phyloP scores from a whole-genome alignment of 108 stramenopile genomes.

The Fragilariopsis cylindrus region DNA sequence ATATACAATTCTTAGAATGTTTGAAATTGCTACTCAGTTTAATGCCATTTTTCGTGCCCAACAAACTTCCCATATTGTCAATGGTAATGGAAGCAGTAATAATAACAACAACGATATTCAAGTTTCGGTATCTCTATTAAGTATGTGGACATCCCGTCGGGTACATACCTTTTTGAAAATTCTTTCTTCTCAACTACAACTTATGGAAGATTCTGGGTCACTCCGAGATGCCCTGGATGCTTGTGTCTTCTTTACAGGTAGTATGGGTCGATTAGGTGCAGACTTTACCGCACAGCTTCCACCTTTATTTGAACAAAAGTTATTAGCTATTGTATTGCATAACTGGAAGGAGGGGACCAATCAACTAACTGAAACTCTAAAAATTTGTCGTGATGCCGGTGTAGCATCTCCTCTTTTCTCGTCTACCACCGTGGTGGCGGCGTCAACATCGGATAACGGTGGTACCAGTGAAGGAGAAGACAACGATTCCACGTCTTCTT shows the following conservation, averaged over 20 bases:
- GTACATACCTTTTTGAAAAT: conserved; percentile 70
- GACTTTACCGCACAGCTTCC: conserved; percentile 79
- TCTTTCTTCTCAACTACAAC: conserved; percentile 38
- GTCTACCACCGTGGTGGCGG: conserved; percentile 36
- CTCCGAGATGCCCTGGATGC: conserved; percentile 85
- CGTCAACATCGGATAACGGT: conserved; percentile 10
- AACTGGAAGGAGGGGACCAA: conserved; percentile 71
- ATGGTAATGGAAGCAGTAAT: conserved; percentile 9
- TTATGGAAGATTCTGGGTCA: conserved; percentile 66
- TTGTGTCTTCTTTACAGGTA: conserved; percentile 74
- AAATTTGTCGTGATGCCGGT: conserved; percentile 77
- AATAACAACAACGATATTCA: conserved; percentile 5
- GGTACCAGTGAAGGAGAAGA: conserved; percentile 17
- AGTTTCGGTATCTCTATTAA: conserved; percentile 60
- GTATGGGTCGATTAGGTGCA: conserved; percentile 84
- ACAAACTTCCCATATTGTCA: conserved; percentile 19
- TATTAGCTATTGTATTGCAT: conserved; percentile 50
- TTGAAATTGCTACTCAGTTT: conserved; percentile 87
- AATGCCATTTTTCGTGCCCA: conserved; percentile 81
- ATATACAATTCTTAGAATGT: conserved; percentile 47
- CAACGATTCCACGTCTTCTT: background rate
- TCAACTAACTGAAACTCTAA: conserved; percentile 66
- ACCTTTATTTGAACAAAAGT: conserved; percentile 65
- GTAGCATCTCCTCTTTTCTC: conserved; percentile 70
- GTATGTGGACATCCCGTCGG: conserved; percentile 81